Base-by-base conservation (phyloP, 2,329 filamentous ascomycete species). In the Sporothrix luriei region DNA sequence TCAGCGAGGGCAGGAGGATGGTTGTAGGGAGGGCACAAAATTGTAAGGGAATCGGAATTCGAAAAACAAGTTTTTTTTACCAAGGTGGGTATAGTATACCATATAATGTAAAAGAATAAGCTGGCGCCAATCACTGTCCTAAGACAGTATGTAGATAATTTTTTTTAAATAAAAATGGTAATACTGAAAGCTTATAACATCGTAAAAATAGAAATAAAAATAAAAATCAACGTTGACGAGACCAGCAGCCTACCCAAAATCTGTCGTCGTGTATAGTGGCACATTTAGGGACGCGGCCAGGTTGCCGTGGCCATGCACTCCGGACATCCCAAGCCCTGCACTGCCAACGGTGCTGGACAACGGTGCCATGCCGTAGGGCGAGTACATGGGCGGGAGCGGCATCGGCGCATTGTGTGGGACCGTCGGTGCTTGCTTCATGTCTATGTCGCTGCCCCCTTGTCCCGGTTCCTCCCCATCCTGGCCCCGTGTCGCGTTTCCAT, bases 241-340 rank as follows among this genome's bases (percentile, higher is more conserved):
- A n/a, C 9, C 2, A 16, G 26, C 16, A 6, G 4, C 46, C 64
- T 33, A 68, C 1, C 33, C 38, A 43, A 68, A 51, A 16, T 70
- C 69, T 4, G 65, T 62, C 29, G 66, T 68, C 3, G 51, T 33
- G 11, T 70, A 70, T 13, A 67, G 38, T 3, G 57, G 69, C 57
- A 68, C 69, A 26, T 64, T 68, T 16, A 68, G 33, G 0, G 55
- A 38, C 14, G 33, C 33, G 2, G 24, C 10, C 55, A 64, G 43
- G 40, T 55, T 48, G 9, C 43, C 29, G 16, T 66, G n/a, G 0
- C 38, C 65, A 1, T 52, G 26, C n/a, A 49, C 7, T 2, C 40
- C 13, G 3, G 54, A 19, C 40, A 55, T 14, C 4, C 54, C 66
- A 5, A 49, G 19, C 1, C 52, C 66, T 3, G 51, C 2, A 19